Conservation (phyloP, 1,284 basidiomycete genomes). For the Bjerkandera adusta region DNA sequence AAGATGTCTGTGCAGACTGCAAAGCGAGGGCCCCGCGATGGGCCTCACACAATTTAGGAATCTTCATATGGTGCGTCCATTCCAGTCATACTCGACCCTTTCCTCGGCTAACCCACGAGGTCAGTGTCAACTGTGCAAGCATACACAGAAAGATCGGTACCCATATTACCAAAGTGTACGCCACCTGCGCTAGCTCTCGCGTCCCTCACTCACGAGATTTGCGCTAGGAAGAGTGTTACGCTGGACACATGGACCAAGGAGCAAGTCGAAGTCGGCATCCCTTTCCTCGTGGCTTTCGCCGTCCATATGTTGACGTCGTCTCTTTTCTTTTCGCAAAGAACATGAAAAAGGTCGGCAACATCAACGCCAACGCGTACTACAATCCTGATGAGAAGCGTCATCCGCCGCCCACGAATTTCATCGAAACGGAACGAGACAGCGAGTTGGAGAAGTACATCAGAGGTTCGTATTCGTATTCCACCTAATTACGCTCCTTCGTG, state of each 20-base stretch:
- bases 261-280: conserved; percentile 68
- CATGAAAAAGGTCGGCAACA: conserved; percentile 77
- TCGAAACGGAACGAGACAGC: conserved; percentile 77
- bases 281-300: conserved; percentile 11
- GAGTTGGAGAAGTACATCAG: conserved; percentile 86
- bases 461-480: conserved; percentile 39
- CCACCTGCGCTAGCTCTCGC: conserved; percentile 16
- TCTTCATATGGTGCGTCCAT: conserved; percentile 69
- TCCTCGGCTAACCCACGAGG: not conserved
- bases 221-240: conserved; percentile 73
- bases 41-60: conserved; percentile 80
- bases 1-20: conserved; percentile 85
- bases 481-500: not conserved
- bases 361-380: conserved; percentile 70
- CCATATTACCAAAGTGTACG: conserved; percentile 82
- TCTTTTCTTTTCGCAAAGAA: conserved; percentile 37
- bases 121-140: conserved; percentile 77
- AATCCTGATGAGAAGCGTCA: conserved; percentile 76
- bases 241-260: conserved; percentile 85
- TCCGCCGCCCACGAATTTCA: conserved; percentile 77
- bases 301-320: conserved; percentile 12
- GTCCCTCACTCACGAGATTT: no score
- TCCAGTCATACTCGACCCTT: conserved; percentile 4
- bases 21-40: conserved; percentile 75
- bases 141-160: conserved; percentile 89